These are phyloP conservation scores for Clathrus columnatus DNA, from an alignment of 768 basidiomycete species.

Conservation along the genomic window DNA sequence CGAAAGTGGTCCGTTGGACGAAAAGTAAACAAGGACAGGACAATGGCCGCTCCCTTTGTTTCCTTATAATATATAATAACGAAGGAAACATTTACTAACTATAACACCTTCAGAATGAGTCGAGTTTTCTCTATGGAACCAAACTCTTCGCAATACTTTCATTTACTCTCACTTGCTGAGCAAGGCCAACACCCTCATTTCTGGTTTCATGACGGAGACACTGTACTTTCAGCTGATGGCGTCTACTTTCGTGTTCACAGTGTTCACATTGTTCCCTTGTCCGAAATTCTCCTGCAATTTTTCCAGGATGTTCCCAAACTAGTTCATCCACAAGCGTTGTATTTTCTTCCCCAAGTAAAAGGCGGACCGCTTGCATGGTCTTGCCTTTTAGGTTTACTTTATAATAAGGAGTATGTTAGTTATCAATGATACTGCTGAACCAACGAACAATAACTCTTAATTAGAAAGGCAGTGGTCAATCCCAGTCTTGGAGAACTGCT, in stretches of 20 bases:
- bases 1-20: neutral
- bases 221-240: neutral
- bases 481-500: neutral
- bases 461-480: neutral
- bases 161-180: neutral
- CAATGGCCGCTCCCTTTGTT: neutral
- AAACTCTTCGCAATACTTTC: neutral
- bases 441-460: no score
- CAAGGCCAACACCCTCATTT: neutral
- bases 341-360: neutral
- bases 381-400: neutral
- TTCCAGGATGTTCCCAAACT: neutral
- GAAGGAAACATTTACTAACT: no score
- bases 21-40: neutral
- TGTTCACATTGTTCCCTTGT: neutral
- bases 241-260: neutral
- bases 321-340: neutral
- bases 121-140: no score
- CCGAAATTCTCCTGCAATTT: neutral
- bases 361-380: neutral
- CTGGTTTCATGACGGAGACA: neutral
- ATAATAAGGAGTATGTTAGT: neutral
- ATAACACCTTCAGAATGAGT: no score
- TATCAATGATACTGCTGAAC: no score
- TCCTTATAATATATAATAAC: no score